Evolutionary conservation across 202 grass and related monocot genomes (phyloP), one percentile per base, ranked within the genome.

Genomic region (Tripidium arundinaceum): DNA sequence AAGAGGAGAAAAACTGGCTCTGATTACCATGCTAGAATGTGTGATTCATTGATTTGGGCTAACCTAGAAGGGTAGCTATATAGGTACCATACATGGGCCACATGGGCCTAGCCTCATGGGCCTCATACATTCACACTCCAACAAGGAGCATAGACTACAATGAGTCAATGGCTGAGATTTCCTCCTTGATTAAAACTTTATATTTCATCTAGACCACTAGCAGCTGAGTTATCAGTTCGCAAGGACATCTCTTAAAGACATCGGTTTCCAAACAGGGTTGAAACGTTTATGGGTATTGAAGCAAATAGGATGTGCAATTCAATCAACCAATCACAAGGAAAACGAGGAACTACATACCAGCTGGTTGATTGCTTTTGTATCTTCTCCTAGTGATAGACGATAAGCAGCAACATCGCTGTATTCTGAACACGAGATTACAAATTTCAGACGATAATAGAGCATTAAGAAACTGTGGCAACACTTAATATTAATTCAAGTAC

Each of bases 291-390:
- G 7, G 70, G 61, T 68, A 6, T 13, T 70, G 41, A 70, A 62
- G 21, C 36, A 57, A 70, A 14, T 6, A 81, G 15, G 6, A 41
- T 66, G 45, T 24, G 22, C 18, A 49, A 75, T 68, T 1, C 71
- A 81, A 77, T 72, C 40, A 41, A 40, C 26, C 77, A 81, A 77
- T 77, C 60, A 41, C 59, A 36, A 21, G 59, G 25, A 77, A 81
- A 74, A 69, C 43, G 63, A 47, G 11, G 4, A 61, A 59, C 12
- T 62, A 47, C 68, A 38, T 93, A 98, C 95, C 90, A 98, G 77
- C 81, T 98, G 95, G 68, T 98, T 98, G 85, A 98, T 94, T 59
- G 92, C 95, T 94, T 98, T 98, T 74, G 95, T 98, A 84, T 98
- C 95, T 89, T 98, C 95, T 79, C 87, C 90, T 71, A 98, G 64